Conservation (phyloP, 2,329 filamentous ascomycete species). For the Hypoxylon sp. region DNA sequence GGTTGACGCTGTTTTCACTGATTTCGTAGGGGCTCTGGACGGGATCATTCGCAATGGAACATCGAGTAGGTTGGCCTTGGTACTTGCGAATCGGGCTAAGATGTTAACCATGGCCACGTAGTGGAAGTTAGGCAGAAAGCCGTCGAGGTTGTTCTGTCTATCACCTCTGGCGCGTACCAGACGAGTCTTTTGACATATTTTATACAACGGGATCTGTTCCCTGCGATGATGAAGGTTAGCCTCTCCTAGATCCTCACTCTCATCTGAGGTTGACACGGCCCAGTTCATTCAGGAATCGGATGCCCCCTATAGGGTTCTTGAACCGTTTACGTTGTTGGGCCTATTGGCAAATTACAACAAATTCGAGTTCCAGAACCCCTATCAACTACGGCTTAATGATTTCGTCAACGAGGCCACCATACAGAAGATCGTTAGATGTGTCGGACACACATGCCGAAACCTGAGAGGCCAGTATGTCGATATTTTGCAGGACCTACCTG, state of each 20-base stretch:
- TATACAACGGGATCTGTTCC: constrained; percentile 93
- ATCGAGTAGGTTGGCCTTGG: constrained; percentile 68
- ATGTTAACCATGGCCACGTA: constrained; percentile 55
- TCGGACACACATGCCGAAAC: constrained; percentile 78
- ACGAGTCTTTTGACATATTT: constrained; percentile 96
- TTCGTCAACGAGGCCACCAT: constrained; percentile 95
- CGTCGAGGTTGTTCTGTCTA: constrained; percentile 83
- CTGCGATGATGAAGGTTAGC: constrained; percentile 90
- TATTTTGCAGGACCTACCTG: constrained; percentile 90
- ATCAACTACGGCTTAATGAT: constrained; percentile 90
- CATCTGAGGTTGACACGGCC: constrained; percentile 37
- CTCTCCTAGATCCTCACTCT: background rate
- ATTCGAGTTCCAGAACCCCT: constrained; percentile 98
- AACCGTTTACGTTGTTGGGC: constrained; percentile 86
- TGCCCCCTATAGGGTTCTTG: constrained; percentile 72
- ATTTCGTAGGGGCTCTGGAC: constrained; percentile 88
- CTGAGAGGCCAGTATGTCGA: constrained; percentile 84
- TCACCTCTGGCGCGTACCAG: constrained; percentile 94
- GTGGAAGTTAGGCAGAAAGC: constrained; percentile 84
- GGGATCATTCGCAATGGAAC: constrained; percentile 83
- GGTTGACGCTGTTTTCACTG: constrained; percentile 87
- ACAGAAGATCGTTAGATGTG: constrained; percentile 81
- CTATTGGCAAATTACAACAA: constrained; percentile 98
- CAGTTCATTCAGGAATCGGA: constrained; percentile 88
- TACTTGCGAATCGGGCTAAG: background rate